phyloP scores from a whole-genome alignment of 2,329 filamentous ascomycete genomes.

The Phialemonium atrogriseum region DNA sequence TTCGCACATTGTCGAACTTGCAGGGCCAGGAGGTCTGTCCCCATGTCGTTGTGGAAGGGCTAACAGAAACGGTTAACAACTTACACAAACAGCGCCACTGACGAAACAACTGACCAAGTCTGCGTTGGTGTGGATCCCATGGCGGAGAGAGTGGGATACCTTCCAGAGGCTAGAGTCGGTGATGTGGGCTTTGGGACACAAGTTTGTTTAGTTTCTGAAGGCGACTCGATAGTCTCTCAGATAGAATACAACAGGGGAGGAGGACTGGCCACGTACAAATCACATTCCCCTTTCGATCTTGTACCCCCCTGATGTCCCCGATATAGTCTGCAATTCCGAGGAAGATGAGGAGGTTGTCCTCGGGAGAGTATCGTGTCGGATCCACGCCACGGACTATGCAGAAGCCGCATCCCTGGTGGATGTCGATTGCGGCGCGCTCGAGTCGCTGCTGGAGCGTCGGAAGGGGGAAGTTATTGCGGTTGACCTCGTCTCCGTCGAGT shows the following conservation, averaged over 20 bases:
- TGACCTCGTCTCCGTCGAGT: conserved; percentile 28
- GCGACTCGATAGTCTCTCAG: too few species aligned
- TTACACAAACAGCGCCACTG: too few species aligned
- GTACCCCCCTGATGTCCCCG: conserved; percentile 42
- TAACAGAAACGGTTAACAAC: too few species aligned
- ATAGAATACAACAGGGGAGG: too few species aligned
- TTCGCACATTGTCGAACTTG: conserved; percentile 36
- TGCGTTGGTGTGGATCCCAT: conserved; percentile 40
- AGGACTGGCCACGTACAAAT: conserved; percentile 29
- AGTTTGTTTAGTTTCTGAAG: too few species aligned
- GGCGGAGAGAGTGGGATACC: conserved; percentile 31
- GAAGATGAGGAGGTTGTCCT: conserved; percentile 48
- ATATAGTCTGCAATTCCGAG: conserved; percentile 49
- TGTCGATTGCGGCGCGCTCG: conserved; percentile 19
- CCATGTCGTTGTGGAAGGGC: conserved; percentile 45
- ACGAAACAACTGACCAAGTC: conserved; percentile 26
- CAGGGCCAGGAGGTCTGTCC: conserved; percentile 38
- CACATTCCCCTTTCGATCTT: conserved; percentile 39
- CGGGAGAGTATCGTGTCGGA: conserved; percentile 33
- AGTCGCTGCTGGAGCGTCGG: conserved; percentile 27
- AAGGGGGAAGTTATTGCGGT: conserved; percentile 29
- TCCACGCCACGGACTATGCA: conserved; percentile 46
- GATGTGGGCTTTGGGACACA: conserved; percentile 40
- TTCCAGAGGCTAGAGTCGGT: conserved; percentile 38
- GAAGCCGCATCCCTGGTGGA: conserved; percentile 40